These are phyloP conservation scores for Scolecobasidium constrictum DNA, from an alignment of 2,329 filamentous ascomycete genomes.

Conservation along the genomic window DNA sequence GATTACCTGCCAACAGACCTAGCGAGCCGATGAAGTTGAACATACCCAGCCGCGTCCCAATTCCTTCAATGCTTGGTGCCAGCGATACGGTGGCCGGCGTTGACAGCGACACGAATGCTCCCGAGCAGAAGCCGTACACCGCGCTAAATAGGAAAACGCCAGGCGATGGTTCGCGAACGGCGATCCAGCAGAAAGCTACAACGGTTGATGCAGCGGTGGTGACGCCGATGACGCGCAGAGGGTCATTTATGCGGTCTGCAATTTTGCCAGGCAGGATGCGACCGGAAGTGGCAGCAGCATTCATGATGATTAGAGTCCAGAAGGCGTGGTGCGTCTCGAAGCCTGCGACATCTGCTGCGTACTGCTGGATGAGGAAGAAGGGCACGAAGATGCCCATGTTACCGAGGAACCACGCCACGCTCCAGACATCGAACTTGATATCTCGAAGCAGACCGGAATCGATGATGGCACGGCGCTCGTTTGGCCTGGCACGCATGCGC, in stretches of 20 bases:
- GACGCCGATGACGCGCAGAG: conserved; percentile 30
- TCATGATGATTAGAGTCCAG: conserved; percentile 42
- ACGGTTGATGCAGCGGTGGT: conserved; percentile 27
- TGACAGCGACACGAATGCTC: conserved; percentile 33
- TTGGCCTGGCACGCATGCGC: conserved; percentile 30
- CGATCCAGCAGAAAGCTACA: conserved; percentile 33
- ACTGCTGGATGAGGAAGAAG: conserved; percentile 31
- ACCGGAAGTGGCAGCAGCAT: conserved; percentile 39
- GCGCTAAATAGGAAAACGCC: conserved; percentile 33
- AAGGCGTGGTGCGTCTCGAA: conserved; percentile 33
- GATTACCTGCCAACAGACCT: conserved; percentile 18
- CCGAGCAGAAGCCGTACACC: conserved; percentile 38
- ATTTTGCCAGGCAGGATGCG: conserved; percentile 37
- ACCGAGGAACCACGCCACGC: conserved; percentile 29
- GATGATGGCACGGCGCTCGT: conserved; percentile 30
- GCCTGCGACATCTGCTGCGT: conserved; percentile 26
- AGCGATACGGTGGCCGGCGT: conserved; percentile 32
- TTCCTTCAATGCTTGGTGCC: conserved; percentile 27
- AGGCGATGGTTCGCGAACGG: conserved; percentile 21
- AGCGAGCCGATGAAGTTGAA: conserved; percentile 19
- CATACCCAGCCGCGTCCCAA: conserved; percentile 38
- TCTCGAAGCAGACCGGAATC: conserved; percentile 32
- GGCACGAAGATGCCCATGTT: conserved; percentile 38
- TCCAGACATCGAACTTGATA: conserved; percentile 29
- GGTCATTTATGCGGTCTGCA: conserved; percentile 29